Conservation (phyloP, 1,284 basidiomycete genomes). For the Ceratobasidium sp. region DNA sequence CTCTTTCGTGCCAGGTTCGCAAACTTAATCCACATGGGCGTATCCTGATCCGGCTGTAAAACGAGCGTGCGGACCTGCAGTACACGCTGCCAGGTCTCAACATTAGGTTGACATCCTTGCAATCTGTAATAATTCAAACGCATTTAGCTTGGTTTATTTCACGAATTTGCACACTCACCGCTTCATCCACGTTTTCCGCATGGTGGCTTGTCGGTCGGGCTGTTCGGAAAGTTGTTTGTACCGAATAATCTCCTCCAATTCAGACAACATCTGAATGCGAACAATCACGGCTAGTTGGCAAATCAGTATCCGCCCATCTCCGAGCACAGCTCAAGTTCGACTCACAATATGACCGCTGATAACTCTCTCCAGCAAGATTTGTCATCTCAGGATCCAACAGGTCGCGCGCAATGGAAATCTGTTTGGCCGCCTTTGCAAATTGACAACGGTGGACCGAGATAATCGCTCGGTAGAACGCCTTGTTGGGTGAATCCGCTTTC, state of each 20-base stretch:
- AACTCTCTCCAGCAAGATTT: conserved; percentile 94
- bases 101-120: conserved; percentile 97
- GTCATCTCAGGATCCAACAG: conserved; percentile 92
- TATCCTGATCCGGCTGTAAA: conserved; percentile 92
- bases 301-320: neutral
- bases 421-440: conserved; percentile 87
- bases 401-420: conserved; percentile 96
- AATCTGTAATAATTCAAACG: conserved; percentile 63
- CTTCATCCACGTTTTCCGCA: conserved; percentile 95
- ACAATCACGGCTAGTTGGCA: conserved; percentile 80
- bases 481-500: conserved; percentile 93
- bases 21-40: conserved; percentile 97
- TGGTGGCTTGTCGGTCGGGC: conserved; percentile 86
- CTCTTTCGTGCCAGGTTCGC: conserved; percentile 89
- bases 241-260: conserved; percentile 96
- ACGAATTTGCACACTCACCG: conserved; percentile 63
- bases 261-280: conserved; percentile 97
- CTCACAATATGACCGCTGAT: conserved; percentile 78
- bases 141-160: conserved; percentile 16
- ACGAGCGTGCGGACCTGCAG: conserved; percentile 96
- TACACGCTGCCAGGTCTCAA: conserved; percentile 99
- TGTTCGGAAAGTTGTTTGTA: conserved; percentile 97
- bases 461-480: conserved; percentile 96
- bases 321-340: neutral
- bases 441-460: conserved; percentile 96